Percentiles rank a stretch among this genome's conserved stretches.
Evolutionary conservation across 306 rosid species (phyloP).

Genomic region (Medicago lupulina): DNA sequence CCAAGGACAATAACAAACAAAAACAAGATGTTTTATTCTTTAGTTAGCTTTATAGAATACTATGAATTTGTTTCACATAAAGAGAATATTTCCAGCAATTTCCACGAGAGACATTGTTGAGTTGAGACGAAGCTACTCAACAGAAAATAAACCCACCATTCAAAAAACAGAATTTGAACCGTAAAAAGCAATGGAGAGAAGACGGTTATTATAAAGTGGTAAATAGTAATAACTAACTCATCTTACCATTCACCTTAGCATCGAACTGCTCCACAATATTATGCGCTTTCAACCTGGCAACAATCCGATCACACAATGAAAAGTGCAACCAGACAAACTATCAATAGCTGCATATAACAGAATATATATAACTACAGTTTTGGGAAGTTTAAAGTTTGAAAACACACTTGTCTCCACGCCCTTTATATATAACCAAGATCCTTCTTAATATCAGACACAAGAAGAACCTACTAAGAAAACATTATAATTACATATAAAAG

Average conservation of each 20-base stretch:
- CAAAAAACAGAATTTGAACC: not conserved
- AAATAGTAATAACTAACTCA: constrained; percentile 50
- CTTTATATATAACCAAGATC: constrained; percentile 75
- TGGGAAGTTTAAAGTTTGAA: not conserved
- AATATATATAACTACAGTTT: not conserved
- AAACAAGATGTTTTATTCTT: not conserved
- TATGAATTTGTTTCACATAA: not conserved
- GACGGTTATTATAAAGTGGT: not conserved
- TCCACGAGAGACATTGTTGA: not conserved
- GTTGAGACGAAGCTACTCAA: not conserved
- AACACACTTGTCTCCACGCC: constrained; percentile 77
- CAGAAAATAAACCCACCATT: not conserved
- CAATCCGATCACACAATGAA: no score
- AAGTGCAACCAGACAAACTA: no score
- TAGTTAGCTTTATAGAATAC: not conserved
- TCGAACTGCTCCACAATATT: constrained; percentile 70
- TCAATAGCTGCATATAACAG: constrained; percentile 14
- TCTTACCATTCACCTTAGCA: constrained; percentile 89
- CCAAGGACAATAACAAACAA: not conserved
- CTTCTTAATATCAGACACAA: constrained; percentile 74
- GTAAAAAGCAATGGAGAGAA: not conserved
- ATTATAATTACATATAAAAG: constrained; percentile 15
- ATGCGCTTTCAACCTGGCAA: constrained; percentile 63
- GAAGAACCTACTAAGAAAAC: constrained; percentile 72
- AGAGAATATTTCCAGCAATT: not conserved